Conservation (phyloP, 1,284 basidiomycete species). For the Fomitiporia mediterranea region DNA sequence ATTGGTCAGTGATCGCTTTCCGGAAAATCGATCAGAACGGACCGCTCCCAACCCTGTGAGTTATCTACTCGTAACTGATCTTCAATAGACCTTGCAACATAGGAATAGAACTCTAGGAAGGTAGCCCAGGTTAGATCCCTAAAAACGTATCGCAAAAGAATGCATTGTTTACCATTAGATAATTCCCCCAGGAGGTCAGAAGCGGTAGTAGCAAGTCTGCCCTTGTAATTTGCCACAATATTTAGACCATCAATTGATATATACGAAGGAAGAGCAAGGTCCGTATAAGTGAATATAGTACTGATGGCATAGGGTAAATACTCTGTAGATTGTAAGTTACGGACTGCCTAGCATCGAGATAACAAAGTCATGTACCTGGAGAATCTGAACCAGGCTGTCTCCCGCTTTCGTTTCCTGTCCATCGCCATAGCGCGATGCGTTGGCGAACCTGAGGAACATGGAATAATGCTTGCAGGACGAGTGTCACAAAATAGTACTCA, state of each 20-base stretch:
- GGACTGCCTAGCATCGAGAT: background rate
- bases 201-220: slow-evolving; percentile 32
- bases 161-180: slow-evolving; percentile 32
- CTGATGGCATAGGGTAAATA: slow-evolving; percentile 47
- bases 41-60: slow-evolving; percentile 7
- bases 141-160: background rate
- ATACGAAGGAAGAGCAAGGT: slow-evolving; percentile 41
- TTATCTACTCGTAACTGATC: background rate
- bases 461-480: slow-evolving; percentile 60
- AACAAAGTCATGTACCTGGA: slow-evolving; percentile 1
- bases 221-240: slow-evolving; percentile 29
- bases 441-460: slow-evolving; percentile 63
- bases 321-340: too few relatives aligned
- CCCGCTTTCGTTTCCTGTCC: slow-evolving; percentile 22
- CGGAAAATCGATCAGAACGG: background rate
- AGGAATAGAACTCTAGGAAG: slow-evolving; percentile 31
- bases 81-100: slow-evolving; percentile 12
- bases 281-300: slow-evolving; percentile 62
- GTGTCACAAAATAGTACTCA: slow-evolving; percentile 49
- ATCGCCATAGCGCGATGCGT: slow-evolving; percentile 43
- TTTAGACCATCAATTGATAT: slow-evolving; percentile 35
- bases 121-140: background rate
- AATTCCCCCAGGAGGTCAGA: slow-evolving; percentile 37
- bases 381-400: background rate
- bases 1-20: background rate